Conservation (phyloP, 2,329 filamentous ascomycete species). For the Fusarium concolor region DNA sequence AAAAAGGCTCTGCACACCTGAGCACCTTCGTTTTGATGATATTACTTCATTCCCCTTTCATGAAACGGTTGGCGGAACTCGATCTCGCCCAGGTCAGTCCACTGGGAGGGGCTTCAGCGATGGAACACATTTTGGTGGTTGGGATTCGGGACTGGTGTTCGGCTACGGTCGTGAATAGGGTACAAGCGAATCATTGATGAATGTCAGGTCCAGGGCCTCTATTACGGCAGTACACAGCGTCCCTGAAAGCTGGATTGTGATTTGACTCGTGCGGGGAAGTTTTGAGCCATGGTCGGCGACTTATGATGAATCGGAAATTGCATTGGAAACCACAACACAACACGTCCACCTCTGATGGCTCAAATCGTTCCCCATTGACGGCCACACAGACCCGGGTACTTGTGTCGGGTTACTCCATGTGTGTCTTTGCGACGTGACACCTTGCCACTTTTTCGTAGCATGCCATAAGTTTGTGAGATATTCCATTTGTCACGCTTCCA, state of each 20-base stretch:
- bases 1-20: slow-evolving; percentile 43
- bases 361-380: slow-evolving; percentile 14
- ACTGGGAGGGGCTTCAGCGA: slow-evolving; percentile 44
- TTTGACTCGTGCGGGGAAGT: slow-evolving; percentile 46
- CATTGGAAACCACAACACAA: slow-evolving; percentile 43
- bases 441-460: neutral
- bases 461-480: neutral
- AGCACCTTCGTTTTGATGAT: slow-evolving; percentile 44
- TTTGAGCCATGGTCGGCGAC: slow-evolving; percentile 48
- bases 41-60: slow-evolving; percentile 33
- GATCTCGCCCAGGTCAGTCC: slow-evolving; percentile 42
- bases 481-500: neutral
- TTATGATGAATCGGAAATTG: slow-evolving; percentile 48
- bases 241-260: slow-evolving; percentile 46
- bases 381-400: slow-evolving; percentile 6
- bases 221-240: slow-evolving; percentile 46
- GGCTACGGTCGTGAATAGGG: slow-evolving; percentile 42
- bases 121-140: slow-evolving; percentile 42
- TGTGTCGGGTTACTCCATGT: slow-evolving; percentile 20
- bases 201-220: slow-evolving; percentile 47
- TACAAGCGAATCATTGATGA: slow-evolving; percentile 49
- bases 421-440: slow-evolving; percentile 10
- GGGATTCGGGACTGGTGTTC: slow-evolving; percentile 38
- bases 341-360: slow-evolving; percentile 15
- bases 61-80: slow-evolving; percentile 41